Evolutionary conservation across 805 yeast genomes (phyloP).

Genomic region (Cyberlindnera subsufficiens): DNA sequence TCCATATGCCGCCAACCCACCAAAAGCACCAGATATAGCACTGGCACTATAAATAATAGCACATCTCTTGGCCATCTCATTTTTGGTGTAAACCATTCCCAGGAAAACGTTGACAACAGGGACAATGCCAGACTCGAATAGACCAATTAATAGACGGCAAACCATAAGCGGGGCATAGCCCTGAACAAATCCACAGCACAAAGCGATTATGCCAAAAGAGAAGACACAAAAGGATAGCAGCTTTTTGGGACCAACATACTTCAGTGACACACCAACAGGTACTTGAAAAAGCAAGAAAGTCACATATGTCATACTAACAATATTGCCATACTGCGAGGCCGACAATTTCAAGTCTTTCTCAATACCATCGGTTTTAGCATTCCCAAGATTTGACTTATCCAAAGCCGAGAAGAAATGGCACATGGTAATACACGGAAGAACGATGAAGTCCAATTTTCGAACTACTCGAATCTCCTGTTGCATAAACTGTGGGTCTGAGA

Average conservation of each 20-base stretch:
- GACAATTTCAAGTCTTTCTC: conserved; percentile 32
- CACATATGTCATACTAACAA: conserved; percentile 39
- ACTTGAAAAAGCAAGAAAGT: conserved; percentile 36
- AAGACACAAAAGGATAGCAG: conserved; percentile 27
- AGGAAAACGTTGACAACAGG: conserved; percentile 43
- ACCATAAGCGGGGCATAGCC: conserved; percentile 38
- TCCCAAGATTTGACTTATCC: conserved; percentile 55
- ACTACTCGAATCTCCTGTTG: conserved; percentile 17
- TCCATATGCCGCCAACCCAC: conserved; percentile 46
- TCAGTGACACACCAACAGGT: conserved; percentile 32
- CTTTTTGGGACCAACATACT: conserved; percentile 32
- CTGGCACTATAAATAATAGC: conserved; percentile 21
- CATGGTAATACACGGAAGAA: conserved; percentile 37
- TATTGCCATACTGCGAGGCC: conserved; percentile 35
- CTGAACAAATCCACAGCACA: conserved; percentile 36
- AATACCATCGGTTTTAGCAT: conserved; percentile 51
- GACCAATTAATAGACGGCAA: conserved; percentile 44
- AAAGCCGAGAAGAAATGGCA: conserved; percentile 41
- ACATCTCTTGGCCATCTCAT: conserved; percentile 42
- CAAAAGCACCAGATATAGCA: conserved; percentile 42
- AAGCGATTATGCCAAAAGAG: conserved; percentile 34
- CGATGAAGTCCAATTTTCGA: conserved; percentile 35
- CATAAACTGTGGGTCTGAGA: too few relatives aligned
- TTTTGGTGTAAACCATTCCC: conserved; percentile 40
- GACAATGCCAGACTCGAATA: conserved; percentile 46